These are phyloP conservation scores for Termitomyces sp. DNA, from an alignment of 768 basidiomycete genomes.

Conservation along the genomic window DNA sequence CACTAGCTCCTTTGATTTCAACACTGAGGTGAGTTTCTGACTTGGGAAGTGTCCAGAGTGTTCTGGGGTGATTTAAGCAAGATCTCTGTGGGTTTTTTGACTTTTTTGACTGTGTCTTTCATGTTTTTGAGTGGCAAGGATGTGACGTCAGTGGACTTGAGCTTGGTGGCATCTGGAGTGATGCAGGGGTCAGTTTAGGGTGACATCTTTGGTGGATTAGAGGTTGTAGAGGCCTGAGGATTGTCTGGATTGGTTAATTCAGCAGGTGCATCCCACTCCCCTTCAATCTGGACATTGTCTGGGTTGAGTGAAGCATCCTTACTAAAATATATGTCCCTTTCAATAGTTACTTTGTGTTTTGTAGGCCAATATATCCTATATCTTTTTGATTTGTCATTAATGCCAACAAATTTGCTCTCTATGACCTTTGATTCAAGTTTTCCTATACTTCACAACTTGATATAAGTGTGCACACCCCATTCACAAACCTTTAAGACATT, in stretches of 20 bases:
- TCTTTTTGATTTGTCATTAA: too few relatives aligned
- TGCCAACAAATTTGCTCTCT: too few relatives aligned
- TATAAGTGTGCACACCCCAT: slow-evolving; percentile 11
- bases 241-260: not conserved
- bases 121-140: too few relatives aligned
- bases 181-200: not conserved
- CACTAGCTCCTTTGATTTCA: not conserved
- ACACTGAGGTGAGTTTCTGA: not conserved
- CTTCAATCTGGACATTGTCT: slow-evolving; percentile 15
- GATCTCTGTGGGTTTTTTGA: not conserved
- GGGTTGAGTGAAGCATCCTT: too few relatives aligned
- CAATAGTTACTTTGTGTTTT: slow-evolving; percentile 22
- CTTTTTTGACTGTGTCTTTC: not conserved
- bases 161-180: not conserved
- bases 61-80: not conserved
- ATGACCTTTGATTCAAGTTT: slow-evolving; percentile 10
- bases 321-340: slow-evolving; percentile 14
- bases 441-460: slow-evolving; percentile 10
- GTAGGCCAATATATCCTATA: not conserved
- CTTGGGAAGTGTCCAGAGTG: not conserved
- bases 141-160: not conserved
- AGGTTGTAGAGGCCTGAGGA: not conserved
- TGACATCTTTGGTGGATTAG: not conserved
- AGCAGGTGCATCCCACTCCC: slow-evolving; percentile 20
- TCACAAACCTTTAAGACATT: not conserved